Evolutionary conservation across 495 filamentous ascomycete genomes (phyloP).

Genomic region (Pyronema domesticum): DNA sequence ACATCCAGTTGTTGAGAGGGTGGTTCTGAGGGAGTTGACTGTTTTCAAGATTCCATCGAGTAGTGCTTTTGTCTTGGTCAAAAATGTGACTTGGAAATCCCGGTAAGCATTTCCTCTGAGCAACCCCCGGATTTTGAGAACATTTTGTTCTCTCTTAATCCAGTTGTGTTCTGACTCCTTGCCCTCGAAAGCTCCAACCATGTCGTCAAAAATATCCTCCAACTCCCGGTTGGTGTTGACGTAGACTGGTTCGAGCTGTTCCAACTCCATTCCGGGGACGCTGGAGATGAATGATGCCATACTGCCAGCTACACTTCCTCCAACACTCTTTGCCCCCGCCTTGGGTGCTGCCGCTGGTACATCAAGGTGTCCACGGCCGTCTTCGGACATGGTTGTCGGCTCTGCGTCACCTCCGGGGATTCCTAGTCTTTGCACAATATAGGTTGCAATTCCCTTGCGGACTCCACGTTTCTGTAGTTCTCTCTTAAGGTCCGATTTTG

Average conservation of each 20-base stretch:
- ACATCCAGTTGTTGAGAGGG: slow-evolving; percentile 68
- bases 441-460: slow-evolving; percentile 61
- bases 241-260: slow-evolving; percentile 58
- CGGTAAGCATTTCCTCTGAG: slow-evolving; percentile 67
- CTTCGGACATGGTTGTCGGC: slow-evolving; percentile 29
- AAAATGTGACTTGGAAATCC: slow-evolving; percentile 51
- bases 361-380: slow-evolving; percentile 26
- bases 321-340: slow-evolving; percentile 2
- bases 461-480: slow-evolving; percentile 65
- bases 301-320: slow-evolving; percentile 25
- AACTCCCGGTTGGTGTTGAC: slow-evolving; percentile 66
- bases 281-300: slow-evolving; percentile 32
- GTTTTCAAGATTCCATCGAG: slow-evolving; percentile 84
- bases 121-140: slow-evolving; percentile 55
- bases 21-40: slow-evolving; percentile 71
- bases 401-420: slow-evolving; percentile 36
- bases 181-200: slow-evolving; percentile 70
- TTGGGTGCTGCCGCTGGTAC: slow-evolving; percentile 5
- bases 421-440: slow-evolving; percentile 56
- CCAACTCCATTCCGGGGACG: slow-evolving; percentile 40
- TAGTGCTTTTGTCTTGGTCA: slow-evolving; percentile 49
- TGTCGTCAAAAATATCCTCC: slow-evolving; percentile 63
- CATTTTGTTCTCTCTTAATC: slow-evolving; percentile 62
- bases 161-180: slow-evolving; percentile 85
- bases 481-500: slow-evolving; percentile 72